Conservation (phyloP, 2,329 filamentous ascomycete species). For the Dothideomycetes sp. region DNA sequence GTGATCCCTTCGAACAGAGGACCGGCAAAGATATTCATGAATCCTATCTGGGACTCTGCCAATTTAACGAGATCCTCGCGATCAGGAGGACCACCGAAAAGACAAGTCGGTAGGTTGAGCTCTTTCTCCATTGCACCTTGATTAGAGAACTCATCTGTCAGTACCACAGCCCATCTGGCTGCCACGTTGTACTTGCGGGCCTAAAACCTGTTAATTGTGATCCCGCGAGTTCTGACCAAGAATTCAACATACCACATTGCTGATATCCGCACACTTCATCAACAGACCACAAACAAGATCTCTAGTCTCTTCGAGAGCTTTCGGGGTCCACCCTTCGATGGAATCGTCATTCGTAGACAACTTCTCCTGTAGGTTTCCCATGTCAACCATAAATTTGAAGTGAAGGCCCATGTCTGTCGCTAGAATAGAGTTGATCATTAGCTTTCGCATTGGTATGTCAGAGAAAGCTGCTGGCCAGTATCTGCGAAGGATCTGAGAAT, state of each 20-base stretch:
- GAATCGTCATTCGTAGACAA: slow-evolving; percentile 55
- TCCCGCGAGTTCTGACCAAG: not conserved
- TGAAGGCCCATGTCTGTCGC: slow-evolving; percentile 97
- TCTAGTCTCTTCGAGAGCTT: slow-evolving; percentile 66
- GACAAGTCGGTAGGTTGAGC: slow-evolving; percentile 75
- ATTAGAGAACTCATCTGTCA: slow-evolving; percentile 92
- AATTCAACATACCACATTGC: slow-evolving; percentile 91
- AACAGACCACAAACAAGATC: slow-evolving; percentile 79
- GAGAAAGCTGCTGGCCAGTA: slow-evolving; percentile 82
- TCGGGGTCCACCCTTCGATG: slow-evolving; percentile 66
- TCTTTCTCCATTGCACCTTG: slow-evolving; percentile 88
- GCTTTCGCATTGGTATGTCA: slow-evolving; percentile 67
- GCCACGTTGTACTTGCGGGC: slow-evolving; percentile 77
- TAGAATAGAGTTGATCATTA: slow-evolving; percentile 96
- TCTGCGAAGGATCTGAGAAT: slow-evolving; percentile 85
- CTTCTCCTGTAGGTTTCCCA: slow-evolving; percentile 72
- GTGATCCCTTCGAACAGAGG: slow-evolving; percentile 84
- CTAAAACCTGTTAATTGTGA: slow-evolving; percentile 33
- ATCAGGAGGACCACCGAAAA: slow-evolving; percentile 70
- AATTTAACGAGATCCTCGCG: slow-evolving; percentile 76
- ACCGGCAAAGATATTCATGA: slow-evolving; percentile 93
- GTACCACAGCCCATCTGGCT: slow-evolving; percentile 78
- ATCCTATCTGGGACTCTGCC: slow-evolving; percentile 80
- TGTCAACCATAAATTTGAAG: slow-evolving; percentile 89
- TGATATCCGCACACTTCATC: slow-evolving; percentile 98